Base-by-base conservation (phyloP, 1,139 yeast genomes). In the Geotrichum carabidarum region DNA sequence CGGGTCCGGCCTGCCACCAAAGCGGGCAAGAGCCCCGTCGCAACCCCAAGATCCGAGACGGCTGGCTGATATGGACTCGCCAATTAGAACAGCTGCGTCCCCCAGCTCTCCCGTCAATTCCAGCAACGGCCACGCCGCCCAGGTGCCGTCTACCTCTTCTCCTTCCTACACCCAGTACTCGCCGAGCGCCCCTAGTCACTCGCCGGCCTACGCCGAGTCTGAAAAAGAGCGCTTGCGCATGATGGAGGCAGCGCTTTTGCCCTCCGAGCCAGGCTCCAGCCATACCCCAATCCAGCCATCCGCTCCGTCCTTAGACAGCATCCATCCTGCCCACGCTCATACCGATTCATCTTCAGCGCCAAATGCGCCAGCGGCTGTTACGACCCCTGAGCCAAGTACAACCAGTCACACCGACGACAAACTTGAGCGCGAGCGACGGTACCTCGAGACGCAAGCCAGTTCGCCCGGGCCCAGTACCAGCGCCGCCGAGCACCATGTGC, bases 221-320 rank as follows among this genome's bases (percentile, higher is more conserved):
- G 89, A 83, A 57, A 83, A 84, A 65, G 84, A 82, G 58, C 65
- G 76, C 30, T 68, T 83, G 63, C 72, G 78, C 56, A 71, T 75
- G 15, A 76, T 76, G 57, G 89, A 83, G 63, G 75, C 76, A 36
- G 76, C 84, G 12, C 71, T 84, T 43, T 64, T 83, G 38, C 89
- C 90, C 0, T 82, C 88, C 0, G 82, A 78, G 40, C 87, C 58
- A 1, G 36, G 22, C 12, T 14, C 30, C 12, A 5, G 4, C 41
- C 11, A 41, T 4, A 12, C 31, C 14, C 15, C 35, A 14, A 15
- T 11, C 37, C 11, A 27, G 6, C 18, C 12, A 4, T 15, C 44
- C 8, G 18, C 40, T 2, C 5, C 18, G 27, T 11, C 15, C 40
- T n/a, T 17, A 12, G 15, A 34, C 37, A n/a, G 6, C 37, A 12